Conservation (phyloP, 225 moss, liverwort and hornwort species). For the Anthoceros angustus region DNA sequence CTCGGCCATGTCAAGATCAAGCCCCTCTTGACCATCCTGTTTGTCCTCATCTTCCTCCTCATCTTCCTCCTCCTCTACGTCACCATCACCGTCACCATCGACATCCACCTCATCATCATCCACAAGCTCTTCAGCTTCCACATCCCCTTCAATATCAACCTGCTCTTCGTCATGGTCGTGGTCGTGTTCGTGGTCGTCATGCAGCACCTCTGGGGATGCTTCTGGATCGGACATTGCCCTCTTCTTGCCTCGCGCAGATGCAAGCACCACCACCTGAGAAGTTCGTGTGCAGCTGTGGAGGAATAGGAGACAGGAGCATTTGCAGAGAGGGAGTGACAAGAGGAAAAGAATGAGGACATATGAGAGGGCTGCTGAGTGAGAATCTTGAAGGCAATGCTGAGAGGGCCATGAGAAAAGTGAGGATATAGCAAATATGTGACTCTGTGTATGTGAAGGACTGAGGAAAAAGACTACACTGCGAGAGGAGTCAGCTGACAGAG, state of each 20-base stretch:
- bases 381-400: constrained; percentile 91
- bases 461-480: constrained; percentile 63
- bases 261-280: constrained; percentile 60
- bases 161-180: constrained; percentile 80
- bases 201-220: constrained; percentile 84
- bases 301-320: constrained; percentile 77
- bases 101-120: constrained; percentile 48
- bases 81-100: constrained; percentile 62
- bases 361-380: constrained; percentile 99
- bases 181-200: constrained; percentile 50
- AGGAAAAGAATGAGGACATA: constrained; percentile 91
- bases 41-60: constrained; percentile 35
- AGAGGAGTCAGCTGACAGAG: constrained; percentile 73
- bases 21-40: constrained; percentile 33
- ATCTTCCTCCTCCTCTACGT: constrained; percentile 40
- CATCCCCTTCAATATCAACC: constrained; percentile 75
- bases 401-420: constrained; percentile 78
- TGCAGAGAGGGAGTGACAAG: constrained; percentile 81
- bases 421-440: constrained; percentile 78
- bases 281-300: constrained; percentile 99
- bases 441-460: constrained; percentile 62
- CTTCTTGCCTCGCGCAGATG: constrained; percentile 28
- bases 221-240: constrained; percentile 78
- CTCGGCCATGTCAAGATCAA: constrained; percentile 53
- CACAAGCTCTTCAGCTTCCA: constrained; percentile 51